A percentile compares a stretch with the other conserved stretches of the same genome.
Conservation (phyloP, 257 asterid species). For the Dorcoceras hygrometricum region DNA sequence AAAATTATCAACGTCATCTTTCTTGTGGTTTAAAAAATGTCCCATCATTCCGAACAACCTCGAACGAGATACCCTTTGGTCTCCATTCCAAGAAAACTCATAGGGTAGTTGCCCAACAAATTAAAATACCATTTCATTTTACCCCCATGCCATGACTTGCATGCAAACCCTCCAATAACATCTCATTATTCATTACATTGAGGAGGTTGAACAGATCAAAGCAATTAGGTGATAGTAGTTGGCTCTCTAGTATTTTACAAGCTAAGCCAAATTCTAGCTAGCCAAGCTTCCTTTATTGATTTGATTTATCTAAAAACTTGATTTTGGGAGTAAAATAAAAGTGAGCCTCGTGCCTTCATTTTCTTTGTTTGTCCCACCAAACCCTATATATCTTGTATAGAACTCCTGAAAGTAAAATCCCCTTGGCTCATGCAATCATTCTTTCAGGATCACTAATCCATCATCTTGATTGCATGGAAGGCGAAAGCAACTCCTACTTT, state of each 20-base stretch:
- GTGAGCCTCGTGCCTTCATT: not conserved
- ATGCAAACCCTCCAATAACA: conserved; percentile 24
- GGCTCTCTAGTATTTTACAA: conserved; percentile 38
- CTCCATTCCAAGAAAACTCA: conserved; percentile 27
- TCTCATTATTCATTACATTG: not conserved
- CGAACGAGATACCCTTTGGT: conserved; percentile 32
- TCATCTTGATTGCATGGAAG: conserved; percentile 40
- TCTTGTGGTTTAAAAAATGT: not conserved
- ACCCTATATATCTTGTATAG: conserved; percentile 29
- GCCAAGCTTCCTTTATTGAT: too few species aligned
- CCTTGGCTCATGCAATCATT: not conserved
- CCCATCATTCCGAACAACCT: conserved; percentile 43
- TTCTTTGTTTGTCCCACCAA: conserved; percentile 26
- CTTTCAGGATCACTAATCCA: not conserved
- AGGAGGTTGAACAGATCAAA: conserved; percentile 53
- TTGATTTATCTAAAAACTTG: too few species aligned
- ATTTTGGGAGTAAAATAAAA: not conserved
- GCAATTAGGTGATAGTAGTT: conserved; percentile 45
- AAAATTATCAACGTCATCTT: too few species aligned
- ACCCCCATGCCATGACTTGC: conserved; percentile 8
- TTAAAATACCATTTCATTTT: not conserved
- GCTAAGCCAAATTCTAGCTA: conserved; percentile 1
- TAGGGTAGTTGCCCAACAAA: conserved; percentile 45
- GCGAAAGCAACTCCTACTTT: conserved; percentile 39
- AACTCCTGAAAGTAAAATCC: conserved; percentile 19